Base-by-base conservation (phyloP, 176 grass and related monocot species). In the Canna indica region DNA sequence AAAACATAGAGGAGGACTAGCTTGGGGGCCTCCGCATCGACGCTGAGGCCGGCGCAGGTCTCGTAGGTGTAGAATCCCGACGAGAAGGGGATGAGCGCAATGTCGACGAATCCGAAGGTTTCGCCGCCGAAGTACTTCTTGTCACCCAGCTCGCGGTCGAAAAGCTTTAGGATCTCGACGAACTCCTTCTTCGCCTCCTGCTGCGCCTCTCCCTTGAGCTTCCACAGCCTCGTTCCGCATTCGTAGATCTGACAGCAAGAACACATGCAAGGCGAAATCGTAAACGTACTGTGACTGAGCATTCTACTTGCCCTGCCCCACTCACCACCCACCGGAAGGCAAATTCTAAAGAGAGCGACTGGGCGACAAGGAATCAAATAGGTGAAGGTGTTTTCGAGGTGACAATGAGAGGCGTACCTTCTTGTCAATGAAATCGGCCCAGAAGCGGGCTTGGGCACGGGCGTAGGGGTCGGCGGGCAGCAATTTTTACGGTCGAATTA, bases 41-140 rank as follows among this genome's bases (percentile, higher is more conserved):
- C 46, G 58, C 48, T 79, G 81, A 91, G 82, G 1, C 73, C 67
- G 48, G 22, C 85, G 17, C 67, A 47, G 0, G 60, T 81, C 85
- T 91, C 83, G 64, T 74, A 89, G 1, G 74, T 66, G 2, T 73
- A 35, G 81, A 96, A 91, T 85, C 92, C 88, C 7, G 85, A 64
- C 26, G 70, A 54, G 79, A 96, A 89, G 22, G 88, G 77, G 50
- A 80, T 69, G 9, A 96, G 76, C 54, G 44, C 87, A 20, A 91
- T 72, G 83, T 96, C 92, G 26, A 81, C 88, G 34, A 47, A 78
- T 1, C 88, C 92, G 11, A 96, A 79, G 36, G 76, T 20, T 4
- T 83, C 85, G 1, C 85, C 83, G 39, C 28, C 81, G 70, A 89
- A 96, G 78, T 88, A 96, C 2, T 53, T 26, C 29, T 79, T 83